These are phyloP conservation scores for Colletotrichum sp. DNA, from an alignment of 2,329 filamentous ascomycete species.

Conservation along the genomic window DNA sequence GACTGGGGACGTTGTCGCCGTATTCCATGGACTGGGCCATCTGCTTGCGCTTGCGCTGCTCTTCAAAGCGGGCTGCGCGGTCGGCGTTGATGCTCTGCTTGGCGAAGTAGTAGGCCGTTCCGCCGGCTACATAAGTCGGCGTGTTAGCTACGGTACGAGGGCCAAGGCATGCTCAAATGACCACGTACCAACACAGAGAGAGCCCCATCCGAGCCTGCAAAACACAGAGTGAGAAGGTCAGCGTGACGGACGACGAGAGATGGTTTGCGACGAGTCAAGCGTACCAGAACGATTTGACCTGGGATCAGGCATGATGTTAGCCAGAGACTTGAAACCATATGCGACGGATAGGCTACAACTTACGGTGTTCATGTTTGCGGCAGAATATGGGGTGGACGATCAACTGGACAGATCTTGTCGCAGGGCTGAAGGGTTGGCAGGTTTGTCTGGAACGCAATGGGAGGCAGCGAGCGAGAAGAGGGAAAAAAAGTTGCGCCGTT, in stretches of 20 bases:
- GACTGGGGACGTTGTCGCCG: constrained; percentile 39
- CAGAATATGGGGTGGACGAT: constrained; percentile 7
- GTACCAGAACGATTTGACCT: constrained; percentile 73
- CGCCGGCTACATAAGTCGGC: constrained; percentile 67
- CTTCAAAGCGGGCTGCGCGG: constrained; percentile 73
- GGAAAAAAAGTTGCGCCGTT: background rate
- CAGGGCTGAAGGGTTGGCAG: background rate
- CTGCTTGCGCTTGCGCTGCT: constrained; percentile 68
- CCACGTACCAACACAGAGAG: constrained; percentile 78
- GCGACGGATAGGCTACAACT: constrained; percentile 29
- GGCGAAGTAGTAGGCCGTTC: constrained; percentile 92
- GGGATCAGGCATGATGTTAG: constrained; percentile 21
- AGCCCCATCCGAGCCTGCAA: constrained; percentile 86
- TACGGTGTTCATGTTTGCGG: constrained; percentile 60
- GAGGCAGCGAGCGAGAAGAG: background rate
- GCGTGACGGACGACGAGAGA: background rate
- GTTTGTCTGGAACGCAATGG: background rate
- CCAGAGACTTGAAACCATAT: constrained; percentile 18
- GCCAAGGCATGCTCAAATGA: background rate
- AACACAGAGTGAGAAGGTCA: constrained; percentile 13
- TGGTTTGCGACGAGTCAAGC: constrained; percentile 24
- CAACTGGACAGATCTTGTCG: background rate
- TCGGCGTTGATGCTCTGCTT: constrained; percentile 95
- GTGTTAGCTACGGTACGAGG: constrained; percentile 9
- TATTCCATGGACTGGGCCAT: constrained; percentile 61